A percentile compares a stretch with the other conserved stretches of the same genome.
Conservation (phyloP, 2,329 filamentous ascomycete species). For the Fusarium begoniae region DNA sequence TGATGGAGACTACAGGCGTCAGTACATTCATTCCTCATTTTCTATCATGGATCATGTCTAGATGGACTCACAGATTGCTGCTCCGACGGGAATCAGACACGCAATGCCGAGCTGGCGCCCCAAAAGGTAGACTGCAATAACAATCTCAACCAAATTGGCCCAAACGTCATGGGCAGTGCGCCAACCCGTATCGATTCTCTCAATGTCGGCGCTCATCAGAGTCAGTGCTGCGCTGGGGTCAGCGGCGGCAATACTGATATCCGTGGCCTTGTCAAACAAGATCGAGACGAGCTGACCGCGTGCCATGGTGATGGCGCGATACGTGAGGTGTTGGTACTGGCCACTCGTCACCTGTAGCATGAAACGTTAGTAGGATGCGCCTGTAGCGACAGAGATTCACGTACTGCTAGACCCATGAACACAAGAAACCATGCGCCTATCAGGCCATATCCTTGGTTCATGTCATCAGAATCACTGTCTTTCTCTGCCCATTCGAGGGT, state of each 20-base stretch:
- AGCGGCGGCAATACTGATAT: slow-evolving; percentile 41
- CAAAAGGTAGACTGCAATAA: slow-evolving; percentile 56
- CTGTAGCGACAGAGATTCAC: accelerated
- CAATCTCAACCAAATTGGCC: slow-evolving; percentile 54
- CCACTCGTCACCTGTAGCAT: slow-evolving; percentile 4
- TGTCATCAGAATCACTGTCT: slow-evolving; percentile 3
- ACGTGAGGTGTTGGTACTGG: slow-evolving; percentile 33
- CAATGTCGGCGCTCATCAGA: slow-evolving; percentile 57
- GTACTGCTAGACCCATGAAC: slow-evolving; percentile 22
- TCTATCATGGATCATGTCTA: no score
- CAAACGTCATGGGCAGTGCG: slow-evolving; percentile 53
- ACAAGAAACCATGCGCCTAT: slow-evolving; percentile 36
- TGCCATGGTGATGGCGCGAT: slow-evolving; percentile 44
- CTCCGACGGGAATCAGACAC: slow-evolving; percentile 25
- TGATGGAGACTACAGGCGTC: slow-evolving; percentile 19
- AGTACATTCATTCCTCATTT: no score
- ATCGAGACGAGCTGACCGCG: slow-evolving; percentile 45
- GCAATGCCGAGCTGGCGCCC: slow-evolving; percentile 46
- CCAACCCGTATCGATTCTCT: slow-evolving; percentile 49
- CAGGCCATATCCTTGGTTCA: slow-evolving; percentile 24
- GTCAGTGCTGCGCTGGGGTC: slow-evolving; percentile 52
- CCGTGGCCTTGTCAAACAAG: slow-evolving; percentile 41
- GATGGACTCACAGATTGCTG: slow-evolving; percentile 19
- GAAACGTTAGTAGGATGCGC: not conserved
- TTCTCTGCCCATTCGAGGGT: slow-evolving; percentile 16